Evolutionary conservation across 75 land plant genomes (phyloP).

Genomic region (Selaginella moellendorffii): DNA sequence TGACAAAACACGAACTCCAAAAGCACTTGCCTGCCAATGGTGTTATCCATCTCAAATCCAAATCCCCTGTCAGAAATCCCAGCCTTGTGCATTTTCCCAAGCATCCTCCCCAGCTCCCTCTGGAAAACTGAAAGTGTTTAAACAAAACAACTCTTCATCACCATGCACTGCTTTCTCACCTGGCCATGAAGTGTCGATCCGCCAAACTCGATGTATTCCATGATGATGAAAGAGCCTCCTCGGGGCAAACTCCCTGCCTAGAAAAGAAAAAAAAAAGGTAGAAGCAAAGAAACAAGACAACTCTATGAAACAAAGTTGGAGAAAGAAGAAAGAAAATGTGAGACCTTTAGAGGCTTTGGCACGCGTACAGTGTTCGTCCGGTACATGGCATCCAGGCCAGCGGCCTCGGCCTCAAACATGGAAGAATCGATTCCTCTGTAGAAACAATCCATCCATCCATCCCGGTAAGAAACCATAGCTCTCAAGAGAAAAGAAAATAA

Average conservation of each 20-base stretch:
- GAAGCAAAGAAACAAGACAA: too few species aligned
- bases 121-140: constrained; percentile 19
- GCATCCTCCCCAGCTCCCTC: constrained; percentile 72
- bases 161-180: too few species aligned
- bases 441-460: background rate
- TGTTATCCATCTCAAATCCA: constrained; percentile 88
- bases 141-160: too few species aligned
- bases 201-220: constrained; percentile 91
- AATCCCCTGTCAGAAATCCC: constrained; percentile 72
- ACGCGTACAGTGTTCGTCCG: constrained; percentile 75
- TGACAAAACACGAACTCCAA: too few species aligned
- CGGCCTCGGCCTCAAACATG: constrained; percentile 98
- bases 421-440: constrained; percentile 39
- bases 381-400: constrained; percentile 77
- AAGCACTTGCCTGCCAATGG: constrained; percentile 71
- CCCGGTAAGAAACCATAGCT: too few species aligned
- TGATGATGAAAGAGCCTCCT: constrained; percentile 93
- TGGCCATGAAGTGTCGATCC: constrained; percentile 50
- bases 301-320: background rate
- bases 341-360: constrained; percentile 89
- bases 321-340: too few species aligned
- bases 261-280: constrained; percentile 2
- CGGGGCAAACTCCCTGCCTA: constrained; percentile 55
- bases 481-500: too few species aligned
- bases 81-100: constrained; percentile 86